These are phyloP conservation scores for Starmerella potacharoeniae DNA, from an alignment of 805 yeast genomes.

Conservation along the genomic window DNA sequence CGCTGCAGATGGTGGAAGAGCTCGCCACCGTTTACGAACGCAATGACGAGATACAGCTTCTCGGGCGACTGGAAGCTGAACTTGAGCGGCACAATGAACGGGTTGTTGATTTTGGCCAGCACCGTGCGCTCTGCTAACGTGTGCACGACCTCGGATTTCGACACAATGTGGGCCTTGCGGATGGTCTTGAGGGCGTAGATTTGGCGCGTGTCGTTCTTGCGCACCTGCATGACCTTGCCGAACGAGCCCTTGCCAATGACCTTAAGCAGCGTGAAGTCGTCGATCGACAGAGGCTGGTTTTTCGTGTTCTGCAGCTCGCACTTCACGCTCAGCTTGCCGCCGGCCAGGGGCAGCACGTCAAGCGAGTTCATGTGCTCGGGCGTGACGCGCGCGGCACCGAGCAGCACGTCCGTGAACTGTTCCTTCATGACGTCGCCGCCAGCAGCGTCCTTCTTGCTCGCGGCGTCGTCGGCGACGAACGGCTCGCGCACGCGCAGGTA, in stretches of 20 bases:
- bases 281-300: constrained; percentile 59
- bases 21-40: constrained; percentile 96
- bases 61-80: constrained; percentile 97
- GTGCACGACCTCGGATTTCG: constrained; percentile 89
- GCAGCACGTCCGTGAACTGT: constrained; percentile 26
- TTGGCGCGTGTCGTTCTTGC: constrained; percentile 88
- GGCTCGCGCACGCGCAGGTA: constrained; percentile 51
- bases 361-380: constrained; percentile 30
- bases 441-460: constrained; percentile 32
- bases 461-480: constrained; percentile 34
- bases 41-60: constrained; percentile 76
- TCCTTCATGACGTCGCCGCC: constrained; percentile 66
- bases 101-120: constrained; percentile 80
- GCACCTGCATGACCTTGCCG: constrained; percentile 98
- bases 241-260: constrained; percentile 97
- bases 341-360: constrained; percentile 22
- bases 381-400: constrained; percentile 17
- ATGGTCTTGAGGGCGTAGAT: constrained; percentile 90
- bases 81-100: constrained; percentile 91
- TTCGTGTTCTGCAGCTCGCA: constrained; percentile 23
- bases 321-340: constrained; percentile 18
- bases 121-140: constrained; percentile 95
- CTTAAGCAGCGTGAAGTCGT: constrained; percentile 83
- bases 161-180: constrained; percentile 86
- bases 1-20: constrained; percentile 86